Base-by-base conservation (phyloP, 805 yeast genomes). In the Starmerella powellii region DNA sequence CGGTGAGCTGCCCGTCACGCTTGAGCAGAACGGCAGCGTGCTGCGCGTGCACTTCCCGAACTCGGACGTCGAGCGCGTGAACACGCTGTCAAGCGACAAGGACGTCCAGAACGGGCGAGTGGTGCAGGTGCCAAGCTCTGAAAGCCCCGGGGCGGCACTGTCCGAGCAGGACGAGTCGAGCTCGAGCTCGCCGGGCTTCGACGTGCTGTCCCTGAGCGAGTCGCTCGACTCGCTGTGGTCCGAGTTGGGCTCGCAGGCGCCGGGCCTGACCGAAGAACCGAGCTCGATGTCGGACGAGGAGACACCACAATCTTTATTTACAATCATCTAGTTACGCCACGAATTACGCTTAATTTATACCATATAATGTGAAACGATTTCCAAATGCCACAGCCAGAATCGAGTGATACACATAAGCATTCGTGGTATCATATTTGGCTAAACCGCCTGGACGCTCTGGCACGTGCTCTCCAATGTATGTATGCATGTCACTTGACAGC, bases 21-120 rank as follows among this genome's bases (percentile, higher is more conserved):
- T 72, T 41, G 66, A 65, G 35, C 38, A 42, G 20, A 54, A 61
- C 30, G 56, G 62, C 11, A 62, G 66, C 24, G 59, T 59, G 40
- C 55, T 62, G 24, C 52, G 78, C 49, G 73, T 78, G 12, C 78
- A 73, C 56, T 82, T 84, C 62, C 85, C 88, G 27, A 81, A 80
- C 56, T 69, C 80, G 45, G 84, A 80, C 46, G 60, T 68, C 6
- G 63, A 58, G 5, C 74, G 74, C 50, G 72, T 81, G 51, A 79
- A 77, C 51, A 46, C 49, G 17, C 59, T 81, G 45, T 60, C 80
- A 45, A 56, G 66, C 31, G 91, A 80, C 34, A 65, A 73, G 46
- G 80, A 73, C 19, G 72, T 81, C 6, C 57, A 70, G 2, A 66
- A 71, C 10, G 87, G 86, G 2, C 60, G 68, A 19, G 74, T 80